Evolutionary conservation across 179 eudicot genomes (phyloP).

Genomic region (Heliamphora pulchella): DNA sequence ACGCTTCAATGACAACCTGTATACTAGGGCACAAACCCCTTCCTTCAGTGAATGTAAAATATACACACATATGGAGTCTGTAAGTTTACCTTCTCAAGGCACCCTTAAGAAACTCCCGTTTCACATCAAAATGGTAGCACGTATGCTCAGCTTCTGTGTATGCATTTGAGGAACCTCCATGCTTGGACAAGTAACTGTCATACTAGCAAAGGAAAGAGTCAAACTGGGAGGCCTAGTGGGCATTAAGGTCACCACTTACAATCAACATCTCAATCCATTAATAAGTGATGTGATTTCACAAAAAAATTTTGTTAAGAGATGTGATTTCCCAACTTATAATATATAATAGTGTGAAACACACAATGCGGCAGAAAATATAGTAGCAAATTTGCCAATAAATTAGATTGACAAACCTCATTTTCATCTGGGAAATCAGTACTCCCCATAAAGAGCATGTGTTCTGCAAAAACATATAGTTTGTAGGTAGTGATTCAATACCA

Average conservation of each 20-base stretch:
- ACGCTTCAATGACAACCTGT: too few relatives aligned
- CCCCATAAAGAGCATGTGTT: constrained; percentile 99
- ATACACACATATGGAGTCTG: neutral
- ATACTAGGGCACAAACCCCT: too few relatives aligned
- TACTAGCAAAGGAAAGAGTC: constrained; percentile 55
- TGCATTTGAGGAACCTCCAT: constrained; percentile 98
- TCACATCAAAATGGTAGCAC: constrained; percentile 94
- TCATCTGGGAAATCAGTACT: constrained; percentile 93
- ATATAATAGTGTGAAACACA: constrained; percentile 4
- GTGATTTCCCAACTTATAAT: too few relatives aligned
- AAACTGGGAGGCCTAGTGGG: constrained; percentile 12
- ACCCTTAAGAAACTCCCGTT: constrained; percentile 74
- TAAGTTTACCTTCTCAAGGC: constrained; percentile 61
- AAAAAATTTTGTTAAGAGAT: too few relatives aligned
- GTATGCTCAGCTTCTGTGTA: constrained; percentile 93
- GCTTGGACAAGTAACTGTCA: constrained; percentile 94
- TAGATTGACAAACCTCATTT: constrained; percentile 61
- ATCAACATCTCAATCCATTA: neutral
- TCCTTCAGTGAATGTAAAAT: too few relatives aligned
- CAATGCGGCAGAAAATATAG: too few relatives aligned
- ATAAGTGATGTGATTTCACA: neutral
- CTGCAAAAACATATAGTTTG: constrained; percentile 32
- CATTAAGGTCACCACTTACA: neutral
- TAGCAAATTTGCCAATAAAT: neutral
- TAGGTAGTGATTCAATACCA: neutral